These are phyloP conservation scores for Penicillium coffeae DNA, from an alignment of 495 filamentous ascomycete species.

Conservation along the genomic window DNA sequence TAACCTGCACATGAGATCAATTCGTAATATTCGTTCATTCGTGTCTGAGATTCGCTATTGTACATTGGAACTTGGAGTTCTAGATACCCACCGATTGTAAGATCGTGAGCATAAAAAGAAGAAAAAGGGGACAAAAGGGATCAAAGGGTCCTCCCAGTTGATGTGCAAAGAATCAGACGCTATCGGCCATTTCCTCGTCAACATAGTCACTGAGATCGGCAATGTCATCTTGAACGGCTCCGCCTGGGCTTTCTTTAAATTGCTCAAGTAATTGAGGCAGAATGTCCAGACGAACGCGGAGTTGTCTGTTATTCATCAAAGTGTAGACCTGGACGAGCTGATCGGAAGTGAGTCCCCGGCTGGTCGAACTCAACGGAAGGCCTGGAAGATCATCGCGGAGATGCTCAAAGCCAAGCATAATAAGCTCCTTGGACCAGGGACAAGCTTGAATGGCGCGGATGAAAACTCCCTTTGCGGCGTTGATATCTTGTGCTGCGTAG, in stretches of 20 bases:
- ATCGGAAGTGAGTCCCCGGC: conserved; percentile 3
- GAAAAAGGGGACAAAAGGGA: too few relatives aligned
- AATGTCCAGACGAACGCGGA: conserved; percentile 10
- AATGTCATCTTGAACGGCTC: too few relatives aligned
- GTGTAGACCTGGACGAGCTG: conserved; percentile 9
- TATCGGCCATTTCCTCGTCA: too few relatives aligned
- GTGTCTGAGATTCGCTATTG: too few relatives aligned
- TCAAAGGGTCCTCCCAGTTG: too few relatives aligned
- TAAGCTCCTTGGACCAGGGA: conserved; percentile 72
- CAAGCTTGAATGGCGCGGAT: conserved; percentile 54
- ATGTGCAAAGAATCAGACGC: too few relatives aligned
- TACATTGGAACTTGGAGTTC: too few relatives aligned
- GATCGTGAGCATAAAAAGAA: too few relatives aligned
- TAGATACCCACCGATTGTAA: too few relatives aligned
- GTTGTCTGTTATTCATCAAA: conserved; percentile 5
- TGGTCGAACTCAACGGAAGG: background rate
- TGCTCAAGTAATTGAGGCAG: background rate
- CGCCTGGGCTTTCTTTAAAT: too few relatives aligned
- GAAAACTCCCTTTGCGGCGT: conserved; percentile 45
- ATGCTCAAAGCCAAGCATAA: conserved; percentile 59
- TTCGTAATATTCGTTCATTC: background rate
- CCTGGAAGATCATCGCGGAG: conserved; percentile 28
- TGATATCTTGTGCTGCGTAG: conserved; percentile 24
- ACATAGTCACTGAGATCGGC: too few relatives aligned
- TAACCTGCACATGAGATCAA: background rate